Percentiles rank a stretch among this genome's conserved stretches.
Evolutionary conservation across 345 rosid genomes (phyloP).

Genomic region (Aurinia saxatilis): DNA sequence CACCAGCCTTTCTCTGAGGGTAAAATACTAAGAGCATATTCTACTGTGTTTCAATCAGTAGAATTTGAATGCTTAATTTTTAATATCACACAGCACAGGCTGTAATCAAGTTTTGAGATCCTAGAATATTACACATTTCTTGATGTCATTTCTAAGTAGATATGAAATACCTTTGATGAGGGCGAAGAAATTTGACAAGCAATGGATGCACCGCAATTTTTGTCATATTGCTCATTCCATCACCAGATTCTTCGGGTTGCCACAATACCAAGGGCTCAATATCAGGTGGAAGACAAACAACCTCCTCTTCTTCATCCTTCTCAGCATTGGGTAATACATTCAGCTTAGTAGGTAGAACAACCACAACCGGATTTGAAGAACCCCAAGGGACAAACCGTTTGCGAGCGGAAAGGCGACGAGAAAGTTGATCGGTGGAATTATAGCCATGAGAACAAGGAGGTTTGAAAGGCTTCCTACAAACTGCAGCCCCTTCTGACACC

Average conservation of each 20-base stretch:
- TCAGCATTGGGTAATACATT: conserved; percentile 19
- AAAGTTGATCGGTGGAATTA: conserved; percentile 44
- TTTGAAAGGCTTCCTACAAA: conserved; percentile 91
- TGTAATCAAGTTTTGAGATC: neutral
- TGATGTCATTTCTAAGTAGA: conserved; percentile 3
- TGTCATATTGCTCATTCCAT: conserved; percentile 26
- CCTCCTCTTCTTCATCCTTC: conserved; percentile 47
- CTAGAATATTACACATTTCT: neutral
- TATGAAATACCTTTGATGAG: conserved; percentile 84
- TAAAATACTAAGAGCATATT: neutral
- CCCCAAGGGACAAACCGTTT: conserved; percentile 97
- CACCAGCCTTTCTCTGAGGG: neutral
- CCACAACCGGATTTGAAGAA: conserved; percentile 53
- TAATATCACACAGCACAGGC: neutral
- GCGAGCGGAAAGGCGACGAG: conserved; percentile 83
- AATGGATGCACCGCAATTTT: conserved; percentile 72
- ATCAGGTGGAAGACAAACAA: conserved; percentile 64
- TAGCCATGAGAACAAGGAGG: conserved; percentile 72
- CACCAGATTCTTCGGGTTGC: conserved; percentile 62
- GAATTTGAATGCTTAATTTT: neutral
- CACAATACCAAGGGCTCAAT: conserved; percentile 78
- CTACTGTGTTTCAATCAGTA: neutral
- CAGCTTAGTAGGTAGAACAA: conserved; percentile 36
- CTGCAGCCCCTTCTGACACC: conserved; percentile 79
- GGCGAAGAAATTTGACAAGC: conserved; percentile 89